These are phyloP conservation scores for Jaltomata sinuosa DNA, from an alignment of 257 asterid species.

Conservation along the genomic window DNA sequence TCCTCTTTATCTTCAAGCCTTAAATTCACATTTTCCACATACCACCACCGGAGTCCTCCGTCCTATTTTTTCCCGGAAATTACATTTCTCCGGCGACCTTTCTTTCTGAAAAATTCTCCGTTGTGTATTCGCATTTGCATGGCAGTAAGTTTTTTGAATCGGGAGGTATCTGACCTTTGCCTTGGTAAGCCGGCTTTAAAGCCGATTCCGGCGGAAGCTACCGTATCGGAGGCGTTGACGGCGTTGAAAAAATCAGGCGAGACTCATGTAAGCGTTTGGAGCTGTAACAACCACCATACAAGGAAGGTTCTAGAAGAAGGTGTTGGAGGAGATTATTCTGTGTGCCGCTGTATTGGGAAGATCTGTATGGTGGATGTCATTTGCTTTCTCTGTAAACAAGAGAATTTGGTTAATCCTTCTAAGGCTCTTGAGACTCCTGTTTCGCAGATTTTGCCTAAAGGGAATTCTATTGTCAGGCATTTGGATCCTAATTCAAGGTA, in stretches of 20 bases:
- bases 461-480: conserved; percentile 40
- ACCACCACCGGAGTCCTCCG: not conserved
- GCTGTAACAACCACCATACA: conserved; percentile 7
- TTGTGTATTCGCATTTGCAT: conserved; percentile 28
- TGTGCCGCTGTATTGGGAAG: conserved; percentile 56
- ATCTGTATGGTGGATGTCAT: conserved; percentile 51
- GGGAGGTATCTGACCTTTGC: conserved; percentile 68
- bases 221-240: conserved; percentile 43
- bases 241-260: conserved; percentile 44
- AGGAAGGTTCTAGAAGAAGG: not conserved
- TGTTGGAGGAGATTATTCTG: not conserved
- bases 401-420: conserved; percentile 44
- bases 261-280: conserved; percentile 58
- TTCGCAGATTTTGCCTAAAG: conserved; percentile 33
- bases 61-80: not conserved
- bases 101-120: not conserved
- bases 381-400: conserved; percentile 51
- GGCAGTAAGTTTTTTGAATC: conserved; percentile 65
- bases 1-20: not conserved
- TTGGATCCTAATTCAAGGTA: conserved; percentile 63
- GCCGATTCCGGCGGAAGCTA: conserved; percentile 33
- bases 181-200: conserved; percentile 71
- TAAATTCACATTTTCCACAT: not conserved
- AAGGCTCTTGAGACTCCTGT: conserved; percentile 54
- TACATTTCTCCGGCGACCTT: not conserved